Conservation (phyloP, 2,329 filamentous ascomycete genomes). For the Dothistroma pini region DNA sequence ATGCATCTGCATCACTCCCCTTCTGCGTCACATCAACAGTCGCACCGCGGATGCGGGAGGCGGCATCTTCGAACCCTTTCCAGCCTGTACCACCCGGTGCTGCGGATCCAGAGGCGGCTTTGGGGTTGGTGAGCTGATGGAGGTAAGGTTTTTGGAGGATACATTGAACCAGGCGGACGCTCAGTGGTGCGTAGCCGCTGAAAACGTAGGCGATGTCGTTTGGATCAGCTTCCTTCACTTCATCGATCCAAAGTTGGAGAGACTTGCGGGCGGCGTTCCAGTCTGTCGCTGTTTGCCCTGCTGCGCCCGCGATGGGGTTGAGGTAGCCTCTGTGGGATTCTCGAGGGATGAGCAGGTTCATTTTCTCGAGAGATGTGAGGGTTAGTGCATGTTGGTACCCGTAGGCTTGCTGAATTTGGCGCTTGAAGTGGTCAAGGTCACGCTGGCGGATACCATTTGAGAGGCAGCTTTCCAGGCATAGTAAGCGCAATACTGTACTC, state of each 20-base stretch:
- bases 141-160: slow-evolving; percentile 88
- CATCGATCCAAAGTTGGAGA: slow-evolving; percentile 86
- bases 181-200: slow-evolving; percentile 91
- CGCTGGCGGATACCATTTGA: slow-evolving; percentile 82
- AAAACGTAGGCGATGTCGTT: slow-evolving; percentile 98
- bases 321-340: slow-evolving; percentile 71
- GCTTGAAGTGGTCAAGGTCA: slow-evolving; percentile 85
- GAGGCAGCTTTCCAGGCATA: slow-evolving; percentile 90
- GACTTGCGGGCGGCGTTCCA: slow-evolving; percentile 84
- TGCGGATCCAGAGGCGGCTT: slow-evolving; percentile 38
- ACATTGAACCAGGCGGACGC: slow-evolving; percentile 85
- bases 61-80: slow-evolving; percentile 88
- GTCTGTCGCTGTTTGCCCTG: slow-evolving; percentile 56
- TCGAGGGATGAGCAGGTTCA: slow-evolving; percentile 77
- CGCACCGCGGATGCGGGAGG: slow-evolving; percentile 80
- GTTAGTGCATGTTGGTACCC: slow-evolving; percentile 94
- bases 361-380: slow-evolving; percentile 79
- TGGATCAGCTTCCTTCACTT: slow-evolving; percentile 91
- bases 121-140: slow-evolving; percentile 49
- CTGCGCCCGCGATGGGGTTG: slow-evolving; percentile 67
- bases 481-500: slow-evolving; percentile 73
- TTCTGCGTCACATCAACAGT: slow-evolving; percentile 92
- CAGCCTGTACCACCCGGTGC: slow-evolving; percentile 65
- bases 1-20: slow-evolving; percentile 87
- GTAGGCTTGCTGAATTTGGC: slow-evolving; percentile 84